A percentile compares a stretch with the other conserved stretches of the same genome.
phyloP scores from a whole-genome alignment of 257 asterid genomes.

The Euphrasia confusa region DNA sequence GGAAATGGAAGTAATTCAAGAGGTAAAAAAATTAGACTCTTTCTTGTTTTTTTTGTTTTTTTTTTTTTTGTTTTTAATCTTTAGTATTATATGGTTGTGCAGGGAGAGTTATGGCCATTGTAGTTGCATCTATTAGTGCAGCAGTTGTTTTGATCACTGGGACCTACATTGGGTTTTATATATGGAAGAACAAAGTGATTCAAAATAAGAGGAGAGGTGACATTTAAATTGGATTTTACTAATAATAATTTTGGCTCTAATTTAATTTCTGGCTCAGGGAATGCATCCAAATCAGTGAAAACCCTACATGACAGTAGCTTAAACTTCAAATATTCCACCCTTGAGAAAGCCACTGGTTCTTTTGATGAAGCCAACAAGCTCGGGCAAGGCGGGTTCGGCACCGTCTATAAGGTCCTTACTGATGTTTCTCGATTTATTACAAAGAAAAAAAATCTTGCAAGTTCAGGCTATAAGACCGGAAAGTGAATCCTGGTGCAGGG shows the following conservation, averaged over 20 bases:
- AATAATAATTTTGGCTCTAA: not conserved
- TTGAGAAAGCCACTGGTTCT: slow-evolving; percentile 79
- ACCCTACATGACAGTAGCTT: slow-evolving; percentile 76
- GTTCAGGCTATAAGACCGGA: too few relatives aligned
- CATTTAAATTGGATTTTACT: not conserved
- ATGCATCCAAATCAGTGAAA: slow-evolving; percentile 57
- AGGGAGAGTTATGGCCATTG: slow-evolving; percentile 48
- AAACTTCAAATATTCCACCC: slow-evolving; percentile 86
- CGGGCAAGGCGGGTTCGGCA: slow-evolving; percentile 94
- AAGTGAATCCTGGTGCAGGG: slow-evolving; percentile 37
- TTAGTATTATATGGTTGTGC: slow-evolving; percentile 13
- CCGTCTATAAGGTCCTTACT: slow-evolving; percentile 66
- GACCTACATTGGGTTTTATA: slow-evolving; percentile 37
- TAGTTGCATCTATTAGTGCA: slow-evolving; percentile 48
- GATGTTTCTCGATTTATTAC: too few relatives aligned
- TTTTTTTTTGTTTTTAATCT: not conserved
- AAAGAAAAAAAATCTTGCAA: too few relatives aligned
- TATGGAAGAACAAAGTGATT: slow-evolving; percentile 51
- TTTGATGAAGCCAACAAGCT: slow-evolving; percentile 82
- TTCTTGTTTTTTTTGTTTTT: not conserved
- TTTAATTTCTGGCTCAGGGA: slow-evolving; percentile 28
- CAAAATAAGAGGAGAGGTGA: slow-evolving; percentile 77
- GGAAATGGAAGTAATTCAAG: slow-evolving; percentile 41
- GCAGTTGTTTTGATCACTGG: slow-evolving; percentile 46
- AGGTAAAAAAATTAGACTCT: slow-evolving; percentile 33